These are phyloP conservation scores for Dillenia turbinata DNA, from an alignment of 164 flowering plant genomes.

Conservation along the genomic window DNA sequence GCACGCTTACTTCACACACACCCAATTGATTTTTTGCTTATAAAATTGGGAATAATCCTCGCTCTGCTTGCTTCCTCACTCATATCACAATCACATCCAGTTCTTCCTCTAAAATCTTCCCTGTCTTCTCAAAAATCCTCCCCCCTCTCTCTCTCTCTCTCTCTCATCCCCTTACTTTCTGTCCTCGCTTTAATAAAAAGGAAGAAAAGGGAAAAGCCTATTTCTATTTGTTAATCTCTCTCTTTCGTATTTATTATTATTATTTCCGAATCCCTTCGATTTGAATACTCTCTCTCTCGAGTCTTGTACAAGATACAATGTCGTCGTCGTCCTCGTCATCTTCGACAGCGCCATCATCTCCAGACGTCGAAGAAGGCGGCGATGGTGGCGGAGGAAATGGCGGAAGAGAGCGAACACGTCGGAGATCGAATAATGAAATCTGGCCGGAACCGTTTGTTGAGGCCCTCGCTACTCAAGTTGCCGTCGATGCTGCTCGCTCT, in stretches of 20 bases:
- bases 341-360: constrained; percentile 14
- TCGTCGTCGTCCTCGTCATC: constrained; percentile 31
- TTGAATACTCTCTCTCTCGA: background rate
- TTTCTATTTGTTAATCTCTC: no score
- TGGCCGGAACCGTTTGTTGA: constrained; percentile 92
- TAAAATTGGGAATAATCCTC: no score
- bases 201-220: no score
- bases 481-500: constrained; percentile 48
- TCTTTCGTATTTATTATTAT: no score
- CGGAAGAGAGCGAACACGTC: constrained; percentile 24
- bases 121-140: background rate
- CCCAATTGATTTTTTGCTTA: no score
- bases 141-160: background rate
- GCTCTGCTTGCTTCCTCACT: no score
- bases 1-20: no score
- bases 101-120: background rate
- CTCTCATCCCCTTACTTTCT: background rate
- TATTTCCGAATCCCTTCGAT: no score
- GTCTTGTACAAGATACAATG: constrained; percentile 4
- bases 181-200: no score
- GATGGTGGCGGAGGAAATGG: constrained; percentile 3
- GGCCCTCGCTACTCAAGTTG: constrained; percentile 64
- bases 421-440: constrained; percentile 39
- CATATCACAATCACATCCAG: no score
- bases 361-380: constrained; percentile 5